Evolutionary conservation across 1,284 basidiomycete genomes (phyloP), one percentile per base, ranked within the genome.

Genomic region (Porodaedalea pini): DNA sequence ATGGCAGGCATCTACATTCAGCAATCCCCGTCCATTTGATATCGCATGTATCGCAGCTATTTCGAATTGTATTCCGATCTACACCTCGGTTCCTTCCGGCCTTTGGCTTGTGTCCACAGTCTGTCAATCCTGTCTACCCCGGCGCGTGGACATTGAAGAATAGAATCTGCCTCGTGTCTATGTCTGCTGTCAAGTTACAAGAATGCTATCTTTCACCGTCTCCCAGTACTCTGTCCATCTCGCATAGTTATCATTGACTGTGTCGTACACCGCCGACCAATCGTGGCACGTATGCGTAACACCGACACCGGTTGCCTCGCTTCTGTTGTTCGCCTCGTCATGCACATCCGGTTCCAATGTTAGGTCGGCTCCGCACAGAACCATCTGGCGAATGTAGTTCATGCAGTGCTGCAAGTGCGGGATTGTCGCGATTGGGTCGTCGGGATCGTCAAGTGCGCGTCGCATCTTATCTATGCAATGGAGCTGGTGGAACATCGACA

Each of bases 401-500:
- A 58, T 43, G 52, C 59, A 61, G 41, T 61, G 59, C 56, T 74
- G 66, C 11, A 76, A 62, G 63, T 78, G 77, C 13, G 52, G 52
- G 34, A 55, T 48, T 5, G 54, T 57, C 8, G 62, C 56, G 17
- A 54, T 41, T 11, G 54, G 32, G 37, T 43, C 50, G 39, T 50
- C 58, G 37, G 58, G 47, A 32, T 54, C 23, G 10, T 59, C 58
- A 44, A 68, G 58, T 15, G 64, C 68, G 8, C 53, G 51, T 32
- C 64, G 66, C 36, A 71, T 60, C 55, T 64, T 64, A 43, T 65
- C 62, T 19, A 71, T 54, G 56, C 71, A 73, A 49, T 71, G 71
- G 15, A 72, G 54, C 61, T 71, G 61, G 62, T 73, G 69, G 61
- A 68, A 70, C 66, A 70, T 69, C 25, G 67, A 57, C 27, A 51